These are phyloP conservation scores for Eucalyptus pauciflora DNA, from an alignment of 345 rosid genomes.

Conservation along the genomic window DNA sequence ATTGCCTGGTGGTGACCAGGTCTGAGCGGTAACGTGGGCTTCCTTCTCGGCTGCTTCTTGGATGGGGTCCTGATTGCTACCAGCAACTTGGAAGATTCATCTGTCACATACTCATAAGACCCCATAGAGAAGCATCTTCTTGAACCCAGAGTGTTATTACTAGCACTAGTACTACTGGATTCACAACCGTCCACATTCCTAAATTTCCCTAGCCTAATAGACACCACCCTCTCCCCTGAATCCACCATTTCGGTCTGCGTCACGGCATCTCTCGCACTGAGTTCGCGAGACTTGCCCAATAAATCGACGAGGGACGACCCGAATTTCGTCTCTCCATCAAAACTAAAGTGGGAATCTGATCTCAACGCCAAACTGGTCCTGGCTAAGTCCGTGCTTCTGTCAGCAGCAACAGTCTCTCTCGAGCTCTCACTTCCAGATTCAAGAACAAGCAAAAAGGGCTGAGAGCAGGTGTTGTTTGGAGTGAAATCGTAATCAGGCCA, in stretches of 20 bases:
- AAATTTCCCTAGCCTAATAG: slow-evolving; percentile 84
- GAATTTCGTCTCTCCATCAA: slow-evolving; percentile 13
- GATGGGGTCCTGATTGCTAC: slow-evolving; percentile 59
- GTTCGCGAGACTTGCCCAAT: slow-evolving; percentile 18
- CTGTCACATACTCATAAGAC: slow-evolving; percentile 92
- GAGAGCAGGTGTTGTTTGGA: slow-evolving; percentile 22
- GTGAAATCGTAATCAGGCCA: slow-evolving; percentile 68
- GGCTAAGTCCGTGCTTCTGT: slow-evolving; percentile 24
- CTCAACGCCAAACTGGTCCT: slow-evolving; percentile 14
- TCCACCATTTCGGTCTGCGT: background rate
- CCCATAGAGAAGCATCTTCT: slow-evolving; percentile 97
- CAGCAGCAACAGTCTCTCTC: slow-evolving; percentile 33
- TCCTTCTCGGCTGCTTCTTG: slow-evolving; percentile 50
- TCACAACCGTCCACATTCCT: slow-evolving; percentile 61
- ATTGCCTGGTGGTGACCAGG: slow-evolving; percentile 62
- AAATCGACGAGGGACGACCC: slow-evolving; percentile 32
- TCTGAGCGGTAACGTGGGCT: slow-evolving; percentile 30
- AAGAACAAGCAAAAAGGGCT: slow-evolving; percentile 62
- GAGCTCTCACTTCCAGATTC: slow-evolving; percentile 92
- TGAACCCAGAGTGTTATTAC: slow-evolving; percentile 29
- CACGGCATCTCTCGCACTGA: background rate
- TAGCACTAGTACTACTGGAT: slow-evolving; percentile 12
- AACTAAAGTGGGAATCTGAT: slow-evolving; percentile 33
- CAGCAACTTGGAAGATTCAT: slow-evolving; percentile 55
- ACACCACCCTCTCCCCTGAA: slow-evolving; percentile 56